Evolutionary conservation across 2,329 filamentous ascomycete genomes (phyloP).

Genomic region (Verticillium tricorpus): DNA sequence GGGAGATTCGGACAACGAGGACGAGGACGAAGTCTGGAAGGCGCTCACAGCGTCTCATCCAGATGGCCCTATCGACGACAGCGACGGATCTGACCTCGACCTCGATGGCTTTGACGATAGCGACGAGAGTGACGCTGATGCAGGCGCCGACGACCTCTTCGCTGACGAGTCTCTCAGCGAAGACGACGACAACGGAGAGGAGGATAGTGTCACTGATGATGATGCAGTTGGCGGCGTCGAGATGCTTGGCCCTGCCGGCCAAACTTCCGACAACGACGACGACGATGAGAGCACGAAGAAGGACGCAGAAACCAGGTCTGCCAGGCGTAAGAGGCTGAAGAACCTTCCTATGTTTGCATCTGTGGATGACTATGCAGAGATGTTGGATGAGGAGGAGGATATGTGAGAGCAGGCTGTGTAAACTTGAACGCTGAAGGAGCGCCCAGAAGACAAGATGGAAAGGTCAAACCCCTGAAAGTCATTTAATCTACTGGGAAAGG

Average conservation of each 20-base stretch:
- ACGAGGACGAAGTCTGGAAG: slow-evolving; percentile 85
- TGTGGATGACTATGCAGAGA: slow-evolving; percentile 85
- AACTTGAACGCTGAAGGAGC: not conserved
- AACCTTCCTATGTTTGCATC: slow-evolving; percentile 89
- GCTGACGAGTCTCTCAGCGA: slow-evolving; percentile 22
- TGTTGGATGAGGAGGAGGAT: slow-evolving; percentile 70
- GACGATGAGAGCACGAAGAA: slow-evolving; percentile 16
- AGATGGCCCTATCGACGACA: slow-evolving; percentile 66
- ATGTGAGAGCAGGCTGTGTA: not conserved
- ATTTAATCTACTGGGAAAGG: no score
- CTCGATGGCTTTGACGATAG: slow-evolving; percentile 43
- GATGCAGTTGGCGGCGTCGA: slow-evolving; percentile 1
- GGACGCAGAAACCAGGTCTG: slow-evolving; percentile 34
- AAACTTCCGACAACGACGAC: not conserved
- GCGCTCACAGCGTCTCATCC: slow-evolving; percentile 78
- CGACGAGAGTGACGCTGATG: slow-evolving; percentile 41
- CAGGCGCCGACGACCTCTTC: slow-evolving; percentile 36
- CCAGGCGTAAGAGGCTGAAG: slow-evolving; percentile 66
- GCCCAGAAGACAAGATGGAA: not conserved
- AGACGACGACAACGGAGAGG: slow-evolving; percentile 37
- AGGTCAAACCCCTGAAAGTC: no score
- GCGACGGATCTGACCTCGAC: slow-evolving; percentile 49
- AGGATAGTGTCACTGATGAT: slow-evolving; percentile 56
- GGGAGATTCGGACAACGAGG: slow-evolving; percentile 50
- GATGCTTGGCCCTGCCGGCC: not conserved